phyloP scores from a whole-genome alignment of 768 basidiomycete species.

The Tricholoma sp. region DNA sequence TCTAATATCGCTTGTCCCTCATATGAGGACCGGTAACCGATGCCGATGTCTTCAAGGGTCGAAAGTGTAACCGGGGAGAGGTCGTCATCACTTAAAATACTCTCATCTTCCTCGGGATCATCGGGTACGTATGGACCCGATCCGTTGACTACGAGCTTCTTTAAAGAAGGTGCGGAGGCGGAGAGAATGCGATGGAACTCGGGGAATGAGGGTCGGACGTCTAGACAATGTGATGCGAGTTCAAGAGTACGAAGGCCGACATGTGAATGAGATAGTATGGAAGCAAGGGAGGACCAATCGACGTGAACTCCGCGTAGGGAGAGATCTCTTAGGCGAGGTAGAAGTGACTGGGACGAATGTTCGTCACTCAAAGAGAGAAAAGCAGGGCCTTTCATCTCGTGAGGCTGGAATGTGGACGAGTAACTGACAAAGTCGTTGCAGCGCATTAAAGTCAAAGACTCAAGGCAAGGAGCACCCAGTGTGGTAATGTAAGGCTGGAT shows the following conservation, averaged over 20 bases:
- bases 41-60: slow-evolving; percentile 29
- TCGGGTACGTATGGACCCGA: slow-evolving; percentile 37
- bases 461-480: slow-evolving; percentile 36
- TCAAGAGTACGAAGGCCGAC: slow-evolving; percentile 33
- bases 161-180: slow-evolving; percentile 31
- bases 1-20: slow-evolving; percentile 36
- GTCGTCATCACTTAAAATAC: slow-evolving; percentile 12
- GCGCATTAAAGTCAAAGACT: slow-evolving; percentile 51
- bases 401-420: slow-evolving; percentile 38
- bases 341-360: slow-evolving; percentile 16
- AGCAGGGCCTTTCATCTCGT: slow-evolving; percentile 27
- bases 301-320: slow-evolving; percentile 54
- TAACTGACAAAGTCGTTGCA: slow-evolving; percentile 55
- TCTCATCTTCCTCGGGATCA: slow-evolving; percentile 18
- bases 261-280: slow-evolving; percentile 36
- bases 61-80: slow-evolving; percentile 31
- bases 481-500: slow-evolving; percentile 34
- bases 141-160: slow-evolving; percentile 39
- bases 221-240: slow-evolving; percentile 46
- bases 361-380: slow-evolving; percentile 26
- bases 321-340: slow-evolving; percentile 44
- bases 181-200: slow-evolving; percentile 41
- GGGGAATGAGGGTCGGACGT: slow-evolving; percentile 46
- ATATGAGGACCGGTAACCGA: slow-evolving; percentile 39
- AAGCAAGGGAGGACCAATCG: slow-evolving; percentile 42